These are phyloP conservation scores for Backusella parvicylindrica DNA, from an alignment of 192 early-diverging fungal species.

Conservation along the genomic window DNA sequence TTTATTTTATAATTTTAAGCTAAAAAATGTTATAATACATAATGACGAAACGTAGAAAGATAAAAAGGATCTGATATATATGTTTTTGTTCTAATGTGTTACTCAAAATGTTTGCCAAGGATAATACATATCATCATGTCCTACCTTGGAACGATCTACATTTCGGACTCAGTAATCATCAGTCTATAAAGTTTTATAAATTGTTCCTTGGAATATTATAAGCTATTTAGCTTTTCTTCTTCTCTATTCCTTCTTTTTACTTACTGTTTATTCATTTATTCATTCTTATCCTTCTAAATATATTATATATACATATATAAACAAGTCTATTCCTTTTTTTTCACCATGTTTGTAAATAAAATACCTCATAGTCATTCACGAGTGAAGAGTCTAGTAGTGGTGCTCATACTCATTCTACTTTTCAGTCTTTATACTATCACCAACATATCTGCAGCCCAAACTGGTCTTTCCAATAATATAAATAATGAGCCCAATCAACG, in stretches of 20 bases:
- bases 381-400: neutral
- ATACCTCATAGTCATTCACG: neutral
- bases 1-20: neutral
- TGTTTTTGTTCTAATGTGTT: neutral
- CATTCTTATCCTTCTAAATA: neutral
- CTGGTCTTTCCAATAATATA: neutral
- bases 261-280: neutral
- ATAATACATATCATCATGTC: neutral
- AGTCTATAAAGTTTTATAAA: neutral
- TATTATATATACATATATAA: neutral
- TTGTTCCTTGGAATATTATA: neutral
- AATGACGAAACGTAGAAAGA: neutral
- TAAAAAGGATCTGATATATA: neutral
- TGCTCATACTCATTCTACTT: neutral
- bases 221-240: neutral
- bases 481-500: neutral
- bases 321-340: neutral
- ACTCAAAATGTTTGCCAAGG: neutral
- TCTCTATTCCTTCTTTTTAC: neutral
- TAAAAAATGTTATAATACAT: neutral
- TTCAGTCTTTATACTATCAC: neutral
- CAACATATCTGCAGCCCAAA: neutral
- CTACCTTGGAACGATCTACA: constrained; percentile 1
- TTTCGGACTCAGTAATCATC: neutral
- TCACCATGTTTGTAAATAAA: neutral